Base-by-base conservation (phyloP, 139 green algal genomes). In the Tetratostichococcus sp. region DNA sequence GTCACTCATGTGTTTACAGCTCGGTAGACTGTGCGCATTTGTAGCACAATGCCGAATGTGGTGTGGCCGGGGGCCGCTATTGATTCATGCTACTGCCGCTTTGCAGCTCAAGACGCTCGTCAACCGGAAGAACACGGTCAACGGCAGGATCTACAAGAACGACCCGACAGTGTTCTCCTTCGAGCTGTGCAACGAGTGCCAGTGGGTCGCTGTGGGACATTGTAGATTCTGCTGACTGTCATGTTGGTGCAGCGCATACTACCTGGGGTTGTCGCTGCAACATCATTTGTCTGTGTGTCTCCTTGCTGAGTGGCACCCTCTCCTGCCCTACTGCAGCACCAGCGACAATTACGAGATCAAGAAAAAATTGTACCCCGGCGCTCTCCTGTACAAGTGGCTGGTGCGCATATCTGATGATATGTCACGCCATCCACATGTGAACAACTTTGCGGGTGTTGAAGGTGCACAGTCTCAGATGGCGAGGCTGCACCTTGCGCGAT, bases 181-280 rank as follows among this genome's bases (percentile, higher is more conserved):
- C 74, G 77, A 89, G 79, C 77, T 89, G 50, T 71, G 81, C 62
- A 88, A 88, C 69, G 83, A 85, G 79, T 62, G 50, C 50, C 50
- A 62, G 50, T 62, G 50, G 26, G 50, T 62, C 39, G 8, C 39
- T 14, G n/a, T n/a, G n/a, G n/a, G n/a, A n/a, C n/a, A n/a, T n/a
- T n/a, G 26, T 25, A 2, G 19, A 8, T 23, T 62, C 22, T 28
- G 17, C 4, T 17, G 19, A 62, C 50, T 62, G 14, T 17, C 50
- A 26, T 5, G 50, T 26, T 62, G 50, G 17, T 5, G 4, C 11
- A 5, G 50, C 19, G 19, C 50, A 17, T 17, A 28, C 19, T 17
- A n/a, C 11, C 50, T 62, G 50, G 14, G 17, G 50, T 17, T n/a
- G 17, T 62, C 50, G 19, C 17, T 62, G 50, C 19, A 25, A 26